phyloP scores from a whole-genome alignment of 768 basidiomycete species.

The Leccinum subgranulosum region DNA sequence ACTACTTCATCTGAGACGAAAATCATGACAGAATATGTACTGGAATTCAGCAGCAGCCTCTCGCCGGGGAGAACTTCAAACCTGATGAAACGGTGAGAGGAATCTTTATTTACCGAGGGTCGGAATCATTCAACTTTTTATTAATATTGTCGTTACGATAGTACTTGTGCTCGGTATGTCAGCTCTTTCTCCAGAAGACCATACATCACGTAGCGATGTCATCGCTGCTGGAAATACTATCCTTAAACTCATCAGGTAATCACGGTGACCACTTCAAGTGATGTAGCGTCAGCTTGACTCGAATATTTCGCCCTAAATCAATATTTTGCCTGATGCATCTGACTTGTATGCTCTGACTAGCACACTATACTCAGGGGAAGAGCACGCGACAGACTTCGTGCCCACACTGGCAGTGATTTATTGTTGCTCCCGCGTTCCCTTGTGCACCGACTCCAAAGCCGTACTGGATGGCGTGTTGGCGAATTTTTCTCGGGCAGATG shows the following conservation, averaged over 20 bases:
- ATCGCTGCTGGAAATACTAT: neutral
- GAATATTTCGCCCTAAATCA: neutral
- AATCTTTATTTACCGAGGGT: no score
- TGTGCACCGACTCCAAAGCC: neutral
- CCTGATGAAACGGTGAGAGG: no score
- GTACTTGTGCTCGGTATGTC: neutral
- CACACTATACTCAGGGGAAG: neutral
- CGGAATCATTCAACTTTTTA: no score
- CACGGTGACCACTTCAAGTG: neutral
- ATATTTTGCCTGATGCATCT: neutral
- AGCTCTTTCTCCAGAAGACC: neutral
- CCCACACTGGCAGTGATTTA: neutral
- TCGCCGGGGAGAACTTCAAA: neutral
- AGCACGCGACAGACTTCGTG: neutral
- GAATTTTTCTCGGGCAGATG: neutral
- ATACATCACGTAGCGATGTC: neutral
- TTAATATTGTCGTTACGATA: no score
- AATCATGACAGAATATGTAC: neutral
- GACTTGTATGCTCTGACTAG: neutral
- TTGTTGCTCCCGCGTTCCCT: neutral
- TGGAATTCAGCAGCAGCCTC: no score
- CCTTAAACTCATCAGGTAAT: no score
- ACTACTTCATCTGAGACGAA: conserved; percentile 18
- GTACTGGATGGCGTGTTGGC: neutral
- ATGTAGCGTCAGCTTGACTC: neutral